Evolutionary conservation across 495 filamentous ascomycete species (phyloP).

Genomic region (Lasiosphaeris hirsuta): DNA sequence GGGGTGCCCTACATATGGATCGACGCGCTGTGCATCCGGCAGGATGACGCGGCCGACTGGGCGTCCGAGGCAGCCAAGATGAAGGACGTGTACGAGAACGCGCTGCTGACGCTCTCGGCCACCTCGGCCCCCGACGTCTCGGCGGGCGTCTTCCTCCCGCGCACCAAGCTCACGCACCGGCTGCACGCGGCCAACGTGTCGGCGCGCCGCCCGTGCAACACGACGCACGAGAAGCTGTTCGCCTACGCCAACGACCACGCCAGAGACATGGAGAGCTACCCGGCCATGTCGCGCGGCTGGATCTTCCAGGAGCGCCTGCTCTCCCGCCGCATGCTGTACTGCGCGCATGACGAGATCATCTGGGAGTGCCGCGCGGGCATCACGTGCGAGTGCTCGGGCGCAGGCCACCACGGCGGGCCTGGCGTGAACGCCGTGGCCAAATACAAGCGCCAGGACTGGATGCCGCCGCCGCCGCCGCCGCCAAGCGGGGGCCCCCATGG

Average conservation of each 20-base stretch:
- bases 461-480: neutral
- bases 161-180: too few relatives aligned
- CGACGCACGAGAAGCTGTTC: too few relatives aligned
- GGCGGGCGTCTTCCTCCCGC: neutral
- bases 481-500: neutral
- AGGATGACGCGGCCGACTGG: neutral
- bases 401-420: neutral
- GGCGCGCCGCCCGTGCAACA: too few relatives aligned
- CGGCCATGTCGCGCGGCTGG: conserved; percentile 8
- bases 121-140: neutral
- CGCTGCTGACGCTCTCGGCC: neutral
- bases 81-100: neutral
- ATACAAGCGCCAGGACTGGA: neutral
- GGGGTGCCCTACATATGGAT: neutral
- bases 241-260: too few relatives aligned
- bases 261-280: too few relatives aligned
- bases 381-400: conserved; percentile 5
- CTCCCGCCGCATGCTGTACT: conserved; percentile 12
- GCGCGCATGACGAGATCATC: conserved; percentile 12
- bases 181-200: too few relatives aligned
- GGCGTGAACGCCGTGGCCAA: neutral
- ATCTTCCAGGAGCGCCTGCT: conserved; percentile 16
- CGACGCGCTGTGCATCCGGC: neutral
- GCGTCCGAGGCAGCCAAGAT: neutral
- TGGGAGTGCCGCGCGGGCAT: conserved; percentile 6